Conservation (phyloP, 1,139 yeast species). For the Sugiyamaella xylanicola region DNA sequence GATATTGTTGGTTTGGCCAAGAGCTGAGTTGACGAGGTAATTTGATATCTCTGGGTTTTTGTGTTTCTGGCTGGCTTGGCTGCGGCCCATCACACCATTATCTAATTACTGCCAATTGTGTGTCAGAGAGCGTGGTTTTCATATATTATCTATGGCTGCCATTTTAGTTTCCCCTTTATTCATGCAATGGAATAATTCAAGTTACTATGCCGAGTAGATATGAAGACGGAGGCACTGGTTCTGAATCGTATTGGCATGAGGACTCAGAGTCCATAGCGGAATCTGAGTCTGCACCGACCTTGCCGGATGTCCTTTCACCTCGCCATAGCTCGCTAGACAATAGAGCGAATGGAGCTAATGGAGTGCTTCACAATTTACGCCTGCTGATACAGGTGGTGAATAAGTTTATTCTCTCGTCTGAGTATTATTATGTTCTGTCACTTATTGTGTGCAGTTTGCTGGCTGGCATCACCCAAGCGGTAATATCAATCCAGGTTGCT, state of each 20-base stretch:
- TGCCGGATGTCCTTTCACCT: neutral
- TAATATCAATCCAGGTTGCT: neutral
- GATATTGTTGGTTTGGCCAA: too few species aligned
- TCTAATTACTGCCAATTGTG: too few species aligned
- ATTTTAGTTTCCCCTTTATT: neutral
- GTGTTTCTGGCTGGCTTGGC: too few species aligned
- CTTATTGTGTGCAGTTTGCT: neutral
- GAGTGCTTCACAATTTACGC: neutral
- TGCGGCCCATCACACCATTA: too few species aligned
- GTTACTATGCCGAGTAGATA: neutral
- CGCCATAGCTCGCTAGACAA: neutral
- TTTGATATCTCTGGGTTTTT: too few species aligned
- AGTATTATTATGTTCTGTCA: neutral
- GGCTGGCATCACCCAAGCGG: constrained; percentile 5
- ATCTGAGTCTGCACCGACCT: neutral
- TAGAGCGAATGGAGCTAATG: neutral
- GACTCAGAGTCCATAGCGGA: too few species aligned
- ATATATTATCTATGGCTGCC: neutral
- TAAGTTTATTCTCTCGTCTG: neutral
- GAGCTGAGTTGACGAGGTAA: too few species aligned
- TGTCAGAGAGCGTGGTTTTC: too few species aligned
- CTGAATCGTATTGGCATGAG: neutral
- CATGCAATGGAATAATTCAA: neutral
- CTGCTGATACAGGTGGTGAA: neutral
- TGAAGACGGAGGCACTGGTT: neutral